A percentile compares a stretch with the other conserved stretches of the same genome.
Conservation (phyloP, 2,329 filamentous ascomycete species). For the Trichophyton equinum region DNA sequence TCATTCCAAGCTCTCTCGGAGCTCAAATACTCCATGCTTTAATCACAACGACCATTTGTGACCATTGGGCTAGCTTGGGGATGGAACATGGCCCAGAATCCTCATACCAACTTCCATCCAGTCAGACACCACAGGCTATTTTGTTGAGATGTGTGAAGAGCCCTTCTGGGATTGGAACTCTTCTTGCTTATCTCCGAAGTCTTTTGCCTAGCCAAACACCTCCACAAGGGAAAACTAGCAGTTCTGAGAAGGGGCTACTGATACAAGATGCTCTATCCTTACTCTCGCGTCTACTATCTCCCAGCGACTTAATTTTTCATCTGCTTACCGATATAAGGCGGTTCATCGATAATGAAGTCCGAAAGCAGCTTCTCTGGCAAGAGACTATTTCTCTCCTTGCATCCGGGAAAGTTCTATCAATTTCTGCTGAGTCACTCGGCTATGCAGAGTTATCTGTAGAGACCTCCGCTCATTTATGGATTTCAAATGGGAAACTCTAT, state of each 20-base stretch:
- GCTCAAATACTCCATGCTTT: constrained; percentile 65
- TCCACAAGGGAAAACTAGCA: constrained; percentile 20
- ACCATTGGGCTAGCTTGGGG: constrained; percentile 62
- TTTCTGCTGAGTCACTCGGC: constrained; percentile 43
- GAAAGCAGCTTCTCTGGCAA: constrained; percentile 48
- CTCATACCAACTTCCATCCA: constrained; percentile 6
- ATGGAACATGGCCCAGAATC: constrained; percentile 27
- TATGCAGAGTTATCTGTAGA: constrained; percentile 23
- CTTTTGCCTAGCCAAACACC: constrained; percentile 34
- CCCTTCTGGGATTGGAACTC: constrained; percentile 64
- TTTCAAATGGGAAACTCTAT: constrained; percentile 53
- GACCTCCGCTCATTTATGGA: constrained; percentile 39
- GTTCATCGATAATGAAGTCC: constrained; percentile 30
- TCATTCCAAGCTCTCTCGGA: constrained; percentile 51
- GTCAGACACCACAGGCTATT: constrained; percentile 26
- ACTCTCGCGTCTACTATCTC: constrained; percentile 31
- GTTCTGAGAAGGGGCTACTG: constrained; percentile 23
- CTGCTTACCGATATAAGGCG: constrained; percentile 36
- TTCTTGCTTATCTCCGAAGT: constrained; percentile 55
- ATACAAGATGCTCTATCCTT: constrained; percentile 27
- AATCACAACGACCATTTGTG: constrained; percentile 60
- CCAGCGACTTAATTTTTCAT: constrained; percentile 29
- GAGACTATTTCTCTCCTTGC: constrained; percentile 48
- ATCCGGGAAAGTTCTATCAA: constrained; percentile 47
- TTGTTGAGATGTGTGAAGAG: constrained; percentile 57